Evolutionary conservation across 2,329 filamentous ascomycete species (phyloP), one percentile per base, ranked within the genome.

Genomic region (Epichloe amarillans): DNA sequence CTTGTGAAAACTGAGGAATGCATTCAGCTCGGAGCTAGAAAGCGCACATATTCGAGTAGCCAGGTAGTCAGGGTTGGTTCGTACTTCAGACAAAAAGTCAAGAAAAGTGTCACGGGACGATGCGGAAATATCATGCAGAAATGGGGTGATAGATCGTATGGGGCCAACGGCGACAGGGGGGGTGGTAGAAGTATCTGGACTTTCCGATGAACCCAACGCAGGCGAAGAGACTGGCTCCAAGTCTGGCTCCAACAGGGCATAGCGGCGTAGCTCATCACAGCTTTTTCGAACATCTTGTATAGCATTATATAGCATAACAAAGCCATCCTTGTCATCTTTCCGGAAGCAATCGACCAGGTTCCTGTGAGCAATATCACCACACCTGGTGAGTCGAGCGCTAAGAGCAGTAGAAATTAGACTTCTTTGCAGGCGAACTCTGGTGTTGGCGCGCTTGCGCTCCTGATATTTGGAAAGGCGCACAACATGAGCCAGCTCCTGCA

Each of bases 21-120:
- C 77, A 58, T 83, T 79, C 50, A 96, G 76, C 67, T 97, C 90
- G 54, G 81, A 71, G 53, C 83, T 80, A 50, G 82, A 83, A 57
- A 98, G 73, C 60, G 79, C 82, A 64, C 82, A 82, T 56, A 98
- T 77, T 56, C 90, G 81, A 56, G 86, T 82, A 61, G 91, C 88
- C 65, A 98, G 67, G 67, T 94, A 97, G 61, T 90, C 83, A 38
- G 88, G 83, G 64, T 95, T 90, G 55, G 85, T 89, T 59, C 91
- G 82, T 55, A 96, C 78, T 66, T 88, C 80, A 46, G 80, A 83
- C 59, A 97, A 70, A 62, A 97, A 91, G 55, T 82, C 79, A 52
- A 96, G 65, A 53, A 96, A 80, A 42, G 83, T 80, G 54, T 88
- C 80, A 62, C 87, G 76, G 51, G 88, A 82, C 55, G 84, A 82